These are phyloP conservation scores for Stropharia rugosoannulata DNA, from an alignment of 768 basidiomycete species.

Conservation along the genomic window DNA sequence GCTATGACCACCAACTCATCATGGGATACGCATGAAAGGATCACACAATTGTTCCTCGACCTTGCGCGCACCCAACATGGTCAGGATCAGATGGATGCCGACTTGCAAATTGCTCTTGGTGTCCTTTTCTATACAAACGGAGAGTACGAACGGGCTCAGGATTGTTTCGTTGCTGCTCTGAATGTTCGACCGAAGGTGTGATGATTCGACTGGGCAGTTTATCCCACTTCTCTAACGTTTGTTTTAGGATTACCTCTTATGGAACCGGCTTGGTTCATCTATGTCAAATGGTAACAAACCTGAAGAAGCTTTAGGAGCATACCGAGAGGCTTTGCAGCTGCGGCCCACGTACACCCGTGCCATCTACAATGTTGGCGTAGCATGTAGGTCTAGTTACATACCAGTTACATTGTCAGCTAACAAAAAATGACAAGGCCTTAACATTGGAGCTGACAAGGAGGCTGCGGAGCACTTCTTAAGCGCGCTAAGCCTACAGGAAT, in stretches of 20 bases:
- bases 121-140: slow-evolving; percentile 88
- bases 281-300: slow-evolving; percentile 93
- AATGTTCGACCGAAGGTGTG: slow-evolving; percentile 65
- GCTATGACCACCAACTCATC: slow-evolving; percentile 55
- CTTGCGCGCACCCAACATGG: slow-evolving; percentile 83
- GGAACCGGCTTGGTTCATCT: slow-evolving; percentile 95
- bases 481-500: slow-evolving; percentile 77
- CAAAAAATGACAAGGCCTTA: slow-evolving; percentile 61
- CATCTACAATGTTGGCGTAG: slow-evolving; percentile 97
- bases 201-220: neutral
- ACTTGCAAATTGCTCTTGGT: slow-evolving; percentile 92
- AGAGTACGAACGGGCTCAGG: slow-evolving; percentile 87
- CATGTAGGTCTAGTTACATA: slow-evolving; percentile 59
- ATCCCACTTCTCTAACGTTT: slow-evolving; percentile 15
- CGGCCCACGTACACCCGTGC: slow-evolving; percentile 96
- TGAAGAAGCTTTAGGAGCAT: slow-evolving; percentile 89
- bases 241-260: slow-evolving; percentile 80
- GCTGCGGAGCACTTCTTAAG: slow-evolving; percentile 95
- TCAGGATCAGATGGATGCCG: slow-evolving; percentile 73
- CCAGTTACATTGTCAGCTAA: slow-evolving; percentile 7
- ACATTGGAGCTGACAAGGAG: slow-evolving; percentile 93
- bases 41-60: slow-evolving; percentile 81
- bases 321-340: slow-evolving; percentile 85
- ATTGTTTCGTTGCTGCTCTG: slow-evolving; percentile 92
- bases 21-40: slow-evolving; percentile 81